Base-by-base conservation (phyloP, 2,329 filamentous ascomycete genomes). In the Pseudofabraea citricarpa region DNA sequence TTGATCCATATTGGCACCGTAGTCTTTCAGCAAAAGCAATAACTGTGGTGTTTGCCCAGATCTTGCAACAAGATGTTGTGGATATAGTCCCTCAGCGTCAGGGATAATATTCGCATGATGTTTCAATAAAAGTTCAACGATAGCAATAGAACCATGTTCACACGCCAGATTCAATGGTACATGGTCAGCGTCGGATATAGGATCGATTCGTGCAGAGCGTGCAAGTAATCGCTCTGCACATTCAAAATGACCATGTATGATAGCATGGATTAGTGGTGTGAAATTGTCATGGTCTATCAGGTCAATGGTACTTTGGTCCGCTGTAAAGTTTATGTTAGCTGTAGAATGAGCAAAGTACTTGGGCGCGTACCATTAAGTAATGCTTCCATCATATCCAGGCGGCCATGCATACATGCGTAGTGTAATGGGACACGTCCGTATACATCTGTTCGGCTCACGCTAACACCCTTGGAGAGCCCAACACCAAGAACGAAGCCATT, bases 221-320 rank as follows among this genome's bases (percentile, higher is more conserved):
- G 77, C 73, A 18, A 98, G 78, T 33, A 98, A 74, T 41, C 81
- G 77, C 60, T 88, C 75, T 3, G 95, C 90, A 60, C 89, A 95
- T 38, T 81, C 75, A 16, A 91, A 71, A 48, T 93, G 84, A 19
- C 86, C 83, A 58, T 94, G 90, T 41, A 95, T 90, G 50, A 97
- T 96, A 33, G 89, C 86, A 65, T 97, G 93, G 45, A 98, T 93
- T 36, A 98, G 70, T 1, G 93, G 90, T 0, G 91, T 97, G 63
- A 95, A 98, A 65, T 95, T 96, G 68, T 98, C 91, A 60, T 97
- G 87, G 59, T 98, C 93, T 60, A 90, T 90, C 31, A 85, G 72
- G 60, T 97, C 83, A 48, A 97, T 85, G 0, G 89, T 95, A 16
- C 79, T 72, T 4, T 81, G 78, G 36, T 85, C 82, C 18, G 79